Evolutionary conservation across 495 filamentous ascomycete genomes (phyloP).

Genomic region (Jackrogersella multiformis): DNA sequence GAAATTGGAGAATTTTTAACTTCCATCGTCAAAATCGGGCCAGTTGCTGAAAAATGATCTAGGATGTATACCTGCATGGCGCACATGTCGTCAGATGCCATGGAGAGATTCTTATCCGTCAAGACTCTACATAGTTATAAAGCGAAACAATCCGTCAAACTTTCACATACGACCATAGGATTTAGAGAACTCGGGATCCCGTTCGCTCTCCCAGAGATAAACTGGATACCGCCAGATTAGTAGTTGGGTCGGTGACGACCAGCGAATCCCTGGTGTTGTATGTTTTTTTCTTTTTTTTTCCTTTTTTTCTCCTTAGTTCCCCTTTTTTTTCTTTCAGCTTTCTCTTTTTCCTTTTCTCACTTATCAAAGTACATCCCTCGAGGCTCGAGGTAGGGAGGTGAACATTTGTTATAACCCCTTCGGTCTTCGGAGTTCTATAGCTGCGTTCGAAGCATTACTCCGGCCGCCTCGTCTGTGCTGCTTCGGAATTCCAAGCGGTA

Average conservation of each 20-base stretch:
- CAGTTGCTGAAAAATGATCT: background rate
- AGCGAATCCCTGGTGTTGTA: conserved; percentile 61
- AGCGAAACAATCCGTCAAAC: too few relatives aligned
- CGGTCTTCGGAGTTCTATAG: background rate
- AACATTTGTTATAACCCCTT: background rate
- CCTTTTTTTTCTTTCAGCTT: too few relatives aligned
- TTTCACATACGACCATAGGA: conserved; percentile 59
- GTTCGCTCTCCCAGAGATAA: conserved; percentile 62
- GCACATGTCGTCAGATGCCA: too few relatives aligned
- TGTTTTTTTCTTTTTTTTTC: too few relatives aligned
- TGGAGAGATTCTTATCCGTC: too few relatives aligned
- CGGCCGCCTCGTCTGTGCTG: background rate
- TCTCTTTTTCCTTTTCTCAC: background rate
- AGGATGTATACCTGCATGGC: too few relatives aligned
- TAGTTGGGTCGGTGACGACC: conserved; percentile 63
- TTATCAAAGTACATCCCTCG: too few relatives aligned
- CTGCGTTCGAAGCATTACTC: background rate
- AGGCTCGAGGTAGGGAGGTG: too few relatives aligned
- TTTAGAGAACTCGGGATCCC: conserved; percentile 58
- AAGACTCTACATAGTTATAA: too few relatives aligned
- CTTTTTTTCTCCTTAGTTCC: too few relatives aligned
- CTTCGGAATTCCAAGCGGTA: background rate
- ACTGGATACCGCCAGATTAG: conserved; percentile 52
- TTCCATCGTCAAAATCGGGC: background rate
- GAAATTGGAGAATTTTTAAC: background rate